A percentile compares a stretch with the other conserved stretches of the same genome.
Evolutionary conservation across 2,329 filamentous ascomycete species (phyloP).

Genomic region (Beauveria scarabaeidicola): DNA sequence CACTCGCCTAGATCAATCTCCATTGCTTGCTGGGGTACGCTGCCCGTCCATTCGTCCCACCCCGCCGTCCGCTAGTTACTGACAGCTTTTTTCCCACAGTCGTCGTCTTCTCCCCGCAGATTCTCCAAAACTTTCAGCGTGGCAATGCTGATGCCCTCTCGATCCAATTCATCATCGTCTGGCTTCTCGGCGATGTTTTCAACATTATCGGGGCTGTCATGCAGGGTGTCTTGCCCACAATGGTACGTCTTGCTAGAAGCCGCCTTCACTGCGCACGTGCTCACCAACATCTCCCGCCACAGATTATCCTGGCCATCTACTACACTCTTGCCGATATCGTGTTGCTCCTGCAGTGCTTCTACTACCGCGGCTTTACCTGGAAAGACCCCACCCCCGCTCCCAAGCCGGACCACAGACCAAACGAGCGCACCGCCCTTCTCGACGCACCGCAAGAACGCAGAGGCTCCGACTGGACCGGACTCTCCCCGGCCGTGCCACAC

Average conservation of each 20-base stretch:
- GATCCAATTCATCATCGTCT: constrained; percentile 84
- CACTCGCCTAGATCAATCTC: constrained; percentile 64
- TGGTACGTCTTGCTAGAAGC: constrained; percentile 44
- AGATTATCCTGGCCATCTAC: constrained; percentile 86
- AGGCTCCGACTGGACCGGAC: constrained; percentile 49
- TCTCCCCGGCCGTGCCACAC: constrained; percentile 78
- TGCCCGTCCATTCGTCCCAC: not conserved
- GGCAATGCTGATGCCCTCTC: constrained; percentile 81
- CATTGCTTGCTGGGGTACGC: constrained; percentile 75
- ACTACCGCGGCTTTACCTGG: constrained; percentile 79
- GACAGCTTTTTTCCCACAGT: constrained; percentile 37
- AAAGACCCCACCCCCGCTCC: constrained; percentile 38
- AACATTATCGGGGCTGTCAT: constrained; percentile 90
- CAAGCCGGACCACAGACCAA: constrained; percentile 34
- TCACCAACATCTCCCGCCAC: not conserved
- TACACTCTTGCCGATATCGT: constrained; percentile 90
- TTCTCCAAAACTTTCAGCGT: constrained; percentile 87
- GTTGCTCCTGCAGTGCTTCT: constrained; percentile 82
- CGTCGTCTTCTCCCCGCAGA: constrained; percentile 94
- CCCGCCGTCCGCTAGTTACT: not conserved
- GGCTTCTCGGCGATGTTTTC: constrained; percentile 91
- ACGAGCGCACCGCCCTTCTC: constrained; percentile 47
- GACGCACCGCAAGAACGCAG: constrained; percentile 36
- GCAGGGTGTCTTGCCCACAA: constrained; percentile 87
- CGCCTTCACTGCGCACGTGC: not conserved